Evolutionary conservation across 2,329 filamentous ascomycete genomes (phyloP).

Genomic region (Stagonosporopsis tanaceti): DNA sequence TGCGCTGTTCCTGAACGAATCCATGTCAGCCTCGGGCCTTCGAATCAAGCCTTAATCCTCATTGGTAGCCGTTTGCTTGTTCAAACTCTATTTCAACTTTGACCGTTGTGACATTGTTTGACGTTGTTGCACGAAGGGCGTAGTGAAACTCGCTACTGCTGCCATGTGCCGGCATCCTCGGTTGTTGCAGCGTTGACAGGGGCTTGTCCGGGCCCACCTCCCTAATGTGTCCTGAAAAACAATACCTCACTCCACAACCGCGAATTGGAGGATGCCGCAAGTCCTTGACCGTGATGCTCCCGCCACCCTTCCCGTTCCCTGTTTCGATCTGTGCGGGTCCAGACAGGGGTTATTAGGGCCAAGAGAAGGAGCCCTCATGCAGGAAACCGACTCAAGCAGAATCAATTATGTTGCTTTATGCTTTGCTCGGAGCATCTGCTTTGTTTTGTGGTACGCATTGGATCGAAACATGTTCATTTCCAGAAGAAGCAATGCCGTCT

Average conservation of each 20-base stretch:
- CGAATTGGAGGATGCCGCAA: conserved; percentile 14
- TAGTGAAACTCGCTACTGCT: conserved; percentile 18
- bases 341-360: conserved; percentile 1
- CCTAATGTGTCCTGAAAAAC: conserved; percentile 7
- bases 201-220: neutral
- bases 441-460: neutral
- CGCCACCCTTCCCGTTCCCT: neutral
- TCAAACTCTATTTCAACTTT: conserved; percentile 1
- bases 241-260: conserved; percentile 1
- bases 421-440: neutral
- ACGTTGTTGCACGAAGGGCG: conserved; percentile 11
- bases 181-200: conserved; percentile 8
- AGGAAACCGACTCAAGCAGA: conserved; percentile 1
- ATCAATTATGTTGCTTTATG: conserved; percentile 1
- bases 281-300: conserved; percentile 1
- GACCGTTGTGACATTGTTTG: conserved; percentile 15
- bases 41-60: neutral
- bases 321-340: conserved; percentile 4
- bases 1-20: neutral
- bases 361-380: neutral
- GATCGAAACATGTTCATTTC: conserved; percentile 13
- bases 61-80: neutral
- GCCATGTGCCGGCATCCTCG: conserved; percentile 12
- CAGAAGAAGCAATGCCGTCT: conserved; percentile 16
- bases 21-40: conserved; percentile 15